Conservation (phyloP, 1,139 yeast genomes). For the Starmera stellimalicola region DNA sequence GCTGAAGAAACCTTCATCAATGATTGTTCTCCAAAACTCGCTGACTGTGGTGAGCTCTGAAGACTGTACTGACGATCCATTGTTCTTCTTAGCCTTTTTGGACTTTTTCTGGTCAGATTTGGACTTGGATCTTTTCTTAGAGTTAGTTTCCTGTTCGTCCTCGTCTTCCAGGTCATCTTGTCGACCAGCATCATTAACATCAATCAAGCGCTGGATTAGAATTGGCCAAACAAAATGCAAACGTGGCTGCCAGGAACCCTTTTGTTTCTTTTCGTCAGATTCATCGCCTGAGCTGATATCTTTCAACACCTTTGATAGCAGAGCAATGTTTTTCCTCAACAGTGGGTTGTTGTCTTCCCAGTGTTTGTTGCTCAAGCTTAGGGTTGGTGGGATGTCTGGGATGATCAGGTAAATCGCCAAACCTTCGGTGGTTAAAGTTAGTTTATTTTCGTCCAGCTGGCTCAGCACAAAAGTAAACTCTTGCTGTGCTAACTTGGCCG, state of each 20-base stretch:
- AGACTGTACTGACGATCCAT: constrained; percentile 1
- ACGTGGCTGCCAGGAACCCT: constrained; percentile 69
- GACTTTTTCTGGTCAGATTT: constrained; percentile 26
- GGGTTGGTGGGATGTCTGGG: constrained; percentile 4
- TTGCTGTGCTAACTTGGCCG: constrained; percentile 14
- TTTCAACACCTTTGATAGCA: constrained; percentile 56
- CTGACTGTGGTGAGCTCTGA: constrained; percentile 32
- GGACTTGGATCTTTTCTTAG: constrained; percentile 23
- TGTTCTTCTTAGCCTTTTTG: constrained; percentile 11
- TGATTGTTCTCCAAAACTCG: constrained; percentile 73
- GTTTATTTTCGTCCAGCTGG: constrained; percentile 39
- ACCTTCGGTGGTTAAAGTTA: constrained; percentile 71
- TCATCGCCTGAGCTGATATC: constrained; percentile 37
- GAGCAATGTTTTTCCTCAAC: constrained; percentile 51
- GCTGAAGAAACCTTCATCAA: constrained; percentile 75
- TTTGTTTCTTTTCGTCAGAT: constrained; percentile 28
- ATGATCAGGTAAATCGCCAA: constrained; percentile 51
- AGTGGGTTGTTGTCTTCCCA: constrained; percentile 78
- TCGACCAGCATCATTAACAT: constrained; percentile 10
- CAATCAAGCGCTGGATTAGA: constrained; percentile 34
- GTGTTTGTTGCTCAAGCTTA: constrained; percentile 19
- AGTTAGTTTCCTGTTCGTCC: constrained; percentile 19
- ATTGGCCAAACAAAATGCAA: constrained; percentile 79
- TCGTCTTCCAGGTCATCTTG: constrained; percentile 20
- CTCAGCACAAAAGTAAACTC: constrained; percentile 7